These are phyloP conservation scores for Umbilicaria muhlenbergii DNA, from an alignment of 495 filamentous ascomycete genomes.

Conservation along the genomic window DNA sequence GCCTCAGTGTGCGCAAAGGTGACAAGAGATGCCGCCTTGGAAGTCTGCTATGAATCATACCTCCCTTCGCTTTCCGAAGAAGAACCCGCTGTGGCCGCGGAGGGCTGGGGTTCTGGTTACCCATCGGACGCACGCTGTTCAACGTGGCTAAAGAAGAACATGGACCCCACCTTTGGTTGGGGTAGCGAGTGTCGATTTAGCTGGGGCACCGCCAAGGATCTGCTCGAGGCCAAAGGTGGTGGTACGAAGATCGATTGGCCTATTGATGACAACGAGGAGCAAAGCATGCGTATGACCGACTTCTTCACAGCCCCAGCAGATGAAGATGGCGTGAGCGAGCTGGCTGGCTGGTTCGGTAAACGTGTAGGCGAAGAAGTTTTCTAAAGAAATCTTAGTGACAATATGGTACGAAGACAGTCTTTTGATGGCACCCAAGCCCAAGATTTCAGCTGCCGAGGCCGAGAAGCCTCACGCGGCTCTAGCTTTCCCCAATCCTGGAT, in stretches of 20 bases:
- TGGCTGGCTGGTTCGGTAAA: conserved; percentile 13
- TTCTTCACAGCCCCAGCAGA: conserved; percentile 38
- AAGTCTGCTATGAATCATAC: conserved; percentile 49
- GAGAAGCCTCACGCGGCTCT: no score
- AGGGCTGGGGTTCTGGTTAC: conserved; percentile 80
- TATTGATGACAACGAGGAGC: conserved; percentile 48
- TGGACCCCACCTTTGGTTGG: conserved; percentile 94
- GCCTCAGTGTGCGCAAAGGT: conserved; percentile 93
- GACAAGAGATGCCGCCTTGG: conserved; percentile 76
- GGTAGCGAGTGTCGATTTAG: conserved; percentile 81
- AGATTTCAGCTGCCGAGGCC: no score
- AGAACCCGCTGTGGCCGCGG: conserved; percentile 11
- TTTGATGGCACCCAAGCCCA: no score
- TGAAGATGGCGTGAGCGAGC: conserved; percentile 9
- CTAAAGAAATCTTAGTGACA: conserved; percentile 1
- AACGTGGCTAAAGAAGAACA: conserved; percentile 65
- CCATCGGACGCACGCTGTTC: conserved; percentile 75
- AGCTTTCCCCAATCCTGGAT: no score
- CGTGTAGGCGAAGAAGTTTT: conserved; percentile 11
- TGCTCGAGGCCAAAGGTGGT: conserved; percentile 54
- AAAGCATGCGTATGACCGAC: conserved; percentile 51
- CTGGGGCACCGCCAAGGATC: conserved; percentile 88
- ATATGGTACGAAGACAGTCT: no score
- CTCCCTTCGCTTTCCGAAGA: conserved; percentile 2
- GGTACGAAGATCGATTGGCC: conserved; percentile 74